Conservation (phyloP, 2,329 filamentous ascomycete genomes). For the Fusarium solani-melongenae region DNA sequence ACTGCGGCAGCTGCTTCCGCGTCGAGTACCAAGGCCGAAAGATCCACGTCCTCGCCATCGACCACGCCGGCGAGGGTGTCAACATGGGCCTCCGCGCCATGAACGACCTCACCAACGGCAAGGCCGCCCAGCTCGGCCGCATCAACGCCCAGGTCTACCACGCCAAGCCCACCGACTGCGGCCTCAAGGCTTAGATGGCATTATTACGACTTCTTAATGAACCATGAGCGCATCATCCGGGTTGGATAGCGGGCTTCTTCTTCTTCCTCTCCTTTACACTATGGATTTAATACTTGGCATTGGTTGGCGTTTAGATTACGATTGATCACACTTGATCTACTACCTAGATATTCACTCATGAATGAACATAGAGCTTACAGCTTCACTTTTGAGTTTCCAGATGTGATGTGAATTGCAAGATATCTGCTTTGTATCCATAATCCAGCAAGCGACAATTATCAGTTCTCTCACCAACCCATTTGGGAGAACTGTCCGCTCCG, state of each 20-base stretch:
- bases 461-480: background rate
- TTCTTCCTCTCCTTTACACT: constrained; percentile 39
- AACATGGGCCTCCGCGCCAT: constrained; percentile 68
- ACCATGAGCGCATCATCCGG: constrained; percentile 19
- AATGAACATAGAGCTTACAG: constrained; percentile 30
- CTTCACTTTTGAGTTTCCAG: background rate
- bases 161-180: constrained; percentile 58
- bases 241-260: constrained; percentile 15
- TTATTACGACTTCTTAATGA: background rate
- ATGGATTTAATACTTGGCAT: constrained; percentile 40
- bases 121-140: constrained; percentile 61
- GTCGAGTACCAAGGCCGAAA: constrained; percentile 62
- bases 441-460: background rate
- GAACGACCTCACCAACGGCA: constrained; percentile 65
- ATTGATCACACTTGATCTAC: constrained; percentile 33
- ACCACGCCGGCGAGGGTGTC: constrained; percentile 61
- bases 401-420: background rate
- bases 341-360: constrained; percentile 33
- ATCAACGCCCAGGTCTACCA: constrained; percentile 61
- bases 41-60: constrained; percentile 67
- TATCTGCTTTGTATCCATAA: background rate
- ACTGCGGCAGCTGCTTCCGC: constrained; percentile 70
- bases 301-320: constrained; percentile 40
- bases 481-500: background rate
- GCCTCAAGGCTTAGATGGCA: constrained; percentile 44